Evolutionary conservation across 139 green algal species (phyloP).

Genomic region (Cymbomonas tetramitiformis): DNA sequence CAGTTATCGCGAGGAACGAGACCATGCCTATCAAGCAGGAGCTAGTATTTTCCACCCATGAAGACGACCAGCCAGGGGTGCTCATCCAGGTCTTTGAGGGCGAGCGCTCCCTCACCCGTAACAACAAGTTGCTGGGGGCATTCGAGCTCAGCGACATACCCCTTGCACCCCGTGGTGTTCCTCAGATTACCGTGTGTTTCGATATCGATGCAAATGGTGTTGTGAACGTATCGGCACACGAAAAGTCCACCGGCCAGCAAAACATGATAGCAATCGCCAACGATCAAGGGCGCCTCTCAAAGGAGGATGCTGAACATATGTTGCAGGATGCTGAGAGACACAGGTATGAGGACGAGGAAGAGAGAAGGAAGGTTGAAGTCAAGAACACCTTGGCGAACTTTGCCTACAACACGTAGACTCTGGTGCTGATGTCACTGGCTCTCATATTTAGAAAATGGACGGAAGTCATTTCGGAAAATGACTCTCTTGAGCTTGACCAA

Average conservation of each 20-base stretch:
- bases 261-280: constrained; percentile 12
- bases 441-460: too few species aligned
- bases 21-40: constrained; percentile 21
- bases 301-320: constrained; percentile 22
- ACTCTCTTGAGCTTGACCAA: too few species aligned
- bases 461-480: too few species aligned
- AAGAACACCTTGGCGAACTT: too few species aligned
- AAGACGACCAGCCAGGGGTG: constrained; percentile 22
- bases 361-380: too few species aligned
- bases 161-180: constrained; percentile 9
- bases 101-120: constrained; percentile 11
- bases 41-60: constrained; percentile 22
- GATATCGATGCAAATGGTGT: constrained; percentile 23
- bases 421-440: too few species aligned
- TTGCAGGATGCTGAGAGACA: constrained; percentile 20
- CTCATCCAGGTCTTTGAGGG: constrained; percentile 24
- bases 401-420: too few species aligned
- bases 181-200: constrained; percentile 21
- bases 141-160: constrained; percentile 22
- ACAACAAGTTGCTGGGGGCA: constrained; percentile 22
- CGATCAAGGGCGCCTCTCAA: constrained; percentile 12
- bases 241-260: constrained; percentile 14
- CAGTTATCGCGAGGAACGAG: constrained; percentile 23
- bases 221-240: constrained; percentile 12
- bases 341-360: too few species aligned